A percentile compares a stretch with the other conserved stretches of the same genome.
phyloP scores from a whole-genome alignment of 352 stramenopile species.

The Phytophthora uliginosa region DNA sequence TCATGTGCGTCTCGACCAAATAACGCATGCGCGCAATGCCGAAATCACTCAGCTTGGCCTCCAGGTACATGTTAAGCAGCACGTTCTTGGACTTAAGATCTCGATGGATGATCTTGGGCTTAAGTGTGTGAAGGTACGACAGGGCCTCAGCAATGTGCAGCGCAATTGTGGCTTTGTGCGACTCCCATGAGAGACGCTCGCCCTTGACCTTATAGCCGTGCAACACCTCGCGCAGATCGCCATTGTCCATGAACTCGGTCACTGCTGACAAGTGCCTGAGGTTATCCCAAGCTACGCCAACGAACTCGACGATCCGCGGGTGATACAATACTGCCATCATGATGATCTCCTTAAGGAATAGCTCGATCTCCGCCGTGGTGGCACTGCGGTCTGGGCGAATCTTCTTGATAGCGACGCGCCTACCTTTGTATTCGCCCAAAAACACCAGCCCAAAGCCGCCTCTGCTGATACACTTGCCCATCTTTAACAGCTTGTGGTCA shows the following conservation, averaged over 20 bases:
- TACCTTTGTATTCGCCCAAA: slow-evolving; percentile 50
- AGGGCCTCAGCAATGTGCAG: slow-evolving; percentile 63
- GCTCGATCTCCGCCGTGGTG: slow-evolving; percentile 40
- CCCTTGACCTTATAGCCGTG: slow-evolving; percentile 45
- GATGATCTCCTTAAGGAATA: slow-evolving; percentile 58
- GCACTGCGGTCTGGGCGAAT: slow-evolving; percentile 42
- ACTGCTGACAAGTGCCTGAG: slow-evolving; percentile 52
- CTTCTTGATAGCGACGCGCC: slow-evolving; percentile 60
- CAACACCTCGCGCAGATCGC: slow-evolving; percentile 62
- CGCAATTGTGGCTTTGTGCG: slow-evolving; percentile 57
- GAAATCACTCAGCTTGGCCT: slow-evolving; percentile 82
- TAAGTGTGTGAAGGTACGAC: slow-evolving; percentile 60
- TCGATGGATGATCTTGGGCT: slow-evolving; percentile 59
- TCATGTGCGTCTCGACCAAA: slow-evolving; percentile 53
- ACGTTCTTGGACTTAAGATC: slow-evolving; percentile 63
- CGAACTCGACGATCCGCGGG: slow-evolving; percentile 54
- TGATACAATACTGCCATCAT: slow-evolving; percentile 57
- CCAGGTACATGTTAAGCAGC: slow-evolving; percentile 61
- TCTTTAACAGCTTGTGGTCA: slow-evolving; percentile 48
- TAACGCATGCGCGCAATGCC: slow-evolving; percentile 52
- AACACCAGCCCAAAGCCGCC: slow-evolving; percentile 66
- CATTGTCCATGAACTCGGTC: slow-evolving; percentile 71
- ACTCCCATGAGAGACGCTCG: slow-evolving; percentile 47
- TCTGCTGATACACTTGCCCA: slow-evolving; percentile 52
- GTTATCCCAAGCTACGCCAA: slow-evolving; percentile 59